Conservation (phyloP, 1,139 yeast genomes). For the Torulaspora pretoriensis region DNA sequence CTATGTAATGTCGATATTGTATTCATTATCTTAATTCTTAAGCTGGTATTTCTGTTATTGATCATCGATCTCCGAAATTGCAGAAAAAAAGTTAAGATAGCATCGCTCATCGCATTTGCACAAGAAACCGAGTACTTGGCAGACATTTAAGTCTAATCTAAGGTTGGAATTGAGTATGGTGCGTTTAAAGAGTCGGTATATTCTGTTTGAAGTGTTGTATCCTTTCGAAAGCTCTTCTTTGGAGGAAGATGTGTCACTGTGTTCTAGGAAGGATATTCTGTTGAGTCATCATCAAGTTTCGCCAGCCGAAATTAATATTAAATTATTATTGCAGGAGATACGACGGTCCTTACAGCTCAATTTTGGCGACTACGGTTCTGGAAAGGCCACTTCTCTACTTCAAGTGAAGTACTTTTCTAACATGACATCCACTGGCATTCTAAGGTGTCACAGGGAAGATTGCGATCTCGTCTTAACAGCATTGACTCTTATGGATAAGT, state of each 20-base stretch:
- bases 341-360: conserved; percentile 51
- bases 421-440: conserved; percentile 77
- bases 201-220: conserved; percentile 71
- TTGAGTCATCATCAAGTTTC: conserved; percentile 49
- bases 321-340: conserved; percentile 49
- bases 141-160: background rate
- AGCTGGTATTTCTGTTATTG: background rate
- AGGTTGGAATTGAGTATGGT: conserved; percentile 52
- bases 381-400: conserved; percentile 58
- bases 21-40: background rate
- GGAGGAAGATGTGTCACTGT: conserved; percentile 7
- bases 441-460: conserved; percentile 69
- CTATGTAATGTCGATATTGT: conserved; percentile 1
- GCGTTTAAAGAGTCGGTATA: conserved; percentile 77
- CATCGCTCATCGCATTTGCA: background rate
- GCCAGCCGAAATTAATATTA: conserved; percentile 44
- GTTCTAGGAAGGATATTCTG: conserved; percentile 35
- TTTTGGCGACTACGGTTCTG: conserved; percentile 79
- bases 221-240: conserved; percentile 41
- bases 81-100: background rate
- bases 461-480: conserved; percentile 65
- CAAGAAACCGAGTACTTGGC: too few relatives aligned
- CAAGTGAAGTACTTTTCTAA: conserved; percentile 75
- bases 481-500: conserved; percentile 53
- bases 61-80: background rate